Conservation (phyloP, 169 alveolate species). For the Theileria orientalis region DNA sequence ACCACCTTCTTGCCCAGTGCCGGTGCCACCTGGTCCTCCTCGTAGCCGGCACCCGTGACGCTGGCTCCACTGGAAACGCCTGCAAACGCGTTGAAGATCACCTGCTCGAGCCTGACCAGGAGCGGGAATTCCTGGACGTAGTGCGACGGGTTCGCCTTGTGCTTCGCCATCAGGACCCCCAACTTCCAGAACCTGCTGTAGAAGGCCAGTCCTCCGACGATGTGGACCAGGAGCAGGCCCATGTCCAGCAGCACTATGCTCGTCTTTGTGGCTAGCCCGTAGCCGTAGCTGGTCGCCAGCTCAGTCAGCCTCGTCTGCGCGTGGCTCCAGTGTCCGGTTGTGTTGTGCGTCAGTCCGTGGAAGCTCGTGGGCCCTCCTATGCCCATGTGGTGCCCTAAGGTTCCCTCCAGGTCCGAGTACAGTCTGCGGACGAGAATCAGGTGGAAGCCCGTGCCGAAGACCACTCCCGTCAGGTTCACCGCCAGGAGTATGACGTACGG, state of each 20-base stretch:
- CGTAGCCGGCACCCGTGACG: neutral
- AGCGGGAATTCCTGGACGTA: neutral
- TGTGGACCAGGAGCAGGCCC: conserved; percentile 25
- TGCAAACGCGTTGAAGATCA: neutral
- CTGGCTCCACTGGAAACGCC: neutral
- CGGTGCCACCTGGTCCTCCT: too few relatives aligned
- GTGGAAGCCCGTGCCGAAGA: conserved; percentile 45
- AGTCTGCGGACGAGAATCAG: conserved; percentile 1
- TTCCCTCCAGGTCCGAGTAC: neutral
- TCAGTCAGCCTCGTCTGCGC: neutral
- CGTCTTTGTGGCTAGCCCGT: conserved; percentile 6
- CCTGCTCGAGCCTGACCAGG: neutral
- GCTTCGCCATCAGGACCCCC: conserved; percentile 27
- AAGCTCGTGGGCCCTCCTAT: neutral
- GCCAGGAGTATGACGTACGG: conserved; percentile 24
- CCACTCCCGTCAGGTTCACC: neutral
- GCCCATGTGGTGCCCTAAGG: too few relatives aligned
- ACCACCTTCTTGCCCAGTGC: too few relatives aligned
- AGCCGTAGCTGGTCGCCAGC: neutral
- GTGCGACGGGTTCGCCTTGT: conserved; percentile 18
- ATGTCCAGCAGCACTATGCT: conserved; percentile 19
- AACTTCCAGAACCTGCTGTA: conserved; percentile 35
- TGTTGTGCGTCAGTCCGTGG: too few relatives aligned
- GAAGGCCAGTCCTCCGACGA: conserved; percentile 24
- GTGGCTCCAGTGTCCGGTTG: too few relatives aligned